Evolutionary conservation across 1,139 yeast species (phyloP), one percentile per base, ranked within the genome.

Genomic region (Pichia terricola): DNA sequence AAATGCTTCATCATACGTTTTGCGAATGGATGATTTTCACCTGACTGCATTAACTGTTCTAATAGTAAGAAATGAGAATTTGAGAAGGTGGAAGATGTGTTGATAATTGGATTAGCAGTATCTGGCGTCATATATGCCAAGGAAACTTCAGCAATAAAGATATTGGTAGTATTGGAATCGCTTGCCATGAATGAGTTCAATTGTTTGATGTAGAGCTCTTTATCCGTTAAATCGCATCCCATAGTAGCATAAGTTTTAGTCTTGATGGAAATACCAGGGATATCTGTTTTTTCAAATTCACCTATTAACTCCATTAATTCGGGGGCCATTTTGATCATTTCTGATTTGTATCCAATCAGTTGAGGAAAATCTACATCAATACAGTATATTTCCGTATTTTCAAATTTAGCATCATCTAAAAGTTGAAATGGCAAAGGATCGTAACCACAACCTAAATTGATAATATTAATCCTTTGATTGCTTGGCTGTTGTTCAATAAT

Each of bases 391-490:
- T 68, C 59, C 2, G 60, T 39, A 8, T 38, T 16, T 38, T 53
- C 56, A 6, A 47, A 43, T 10, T 42, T 42, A 37, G 28, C 58
- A 46, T 38, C 58, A 48, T 71, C 73, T 35, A 82, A 61, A 43
- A 79, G 59, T 55, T 82, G 85, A 55, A 82, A 84, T 3, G 94
- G 88, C 48, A 83, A 64, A 3, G 88, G 86, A 58, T 81, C 89
- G 58, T 73, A 85, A 5, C 95, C 95, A 63, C 94, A 84, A 1
- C 95, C 95, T 37, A 85, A 64, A 59, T 84, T 85, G 34, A 85
- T 70, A 4, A 85, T 68, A 33, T 74, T 64, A 4, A 48, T 45
- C 38, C 50, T 47, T 26, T 50, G 49, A 8, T 10, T 26, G 28
- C 48, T 54, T 26, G 45, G 52, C 26, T 47, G 47, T 36, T 39